Base-by-base conservation (phyloP, 1,284 basidiomycete genomes). In the Heterobasidion occidentale region DNA sequence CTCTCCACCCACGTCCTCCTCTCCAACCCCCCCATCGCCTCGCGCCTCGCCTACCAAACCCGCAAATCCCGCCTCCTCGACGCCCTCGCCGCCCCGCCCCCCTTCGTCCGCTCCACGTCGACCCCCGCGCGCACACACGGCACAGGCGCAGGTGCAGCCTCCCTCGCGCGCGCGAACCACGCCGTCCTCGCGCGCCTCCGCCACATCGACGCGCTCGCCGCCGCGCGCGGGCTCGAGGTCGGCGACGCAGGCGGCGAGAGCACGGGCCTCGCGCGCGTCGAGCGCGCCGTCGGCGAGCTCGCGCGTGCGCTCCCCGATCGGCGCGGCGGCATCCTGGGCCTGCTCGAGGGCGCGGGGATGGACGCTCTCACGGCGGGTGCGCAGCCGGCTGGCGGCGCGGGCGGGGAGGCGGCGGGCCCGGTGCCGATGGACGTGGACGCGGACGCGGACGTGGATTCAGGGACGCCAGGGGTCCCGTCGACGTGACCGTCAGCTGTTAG, bases 131-230 rank as follows among this genome's bases (percentile, higher is more conserved):
- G 2, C 19, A 19, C 19, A 19, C 19, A 19, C 19, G 19, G 19
- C 36, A 27, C n/a, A 52, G 44, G 27, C 45, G 9, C 12, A 48
- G 51, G n/a, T 71, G 70, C 0, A 3, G 27, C 38, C 4, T n/a
- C 38, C 38, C 38, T 42, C 38, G 64, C 66, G 53, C 70, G 69
- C 36, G 80, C 81, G 9, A 82, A 77, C 58, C 64, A 66, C 20
- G 71, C 72, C 2, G 77, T 88, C 17, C 66, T 80, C 7, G 70
- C 70, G 46, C 77, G 85, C 46, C 67, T 88, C 58, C 74, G 72
- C 63, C 74, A 74, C 62, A 78, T 83, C 17, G 76, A 80, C 58
- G 73, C 74, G 58, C 68, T 74, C 58, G 73, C 75, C 3, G 73
- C 74, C 38, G 69, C 72, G 54, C 61, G 70, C 34, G 75, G 74